Base-by-base conservation (phyloP, 148 eudicot genomes). In the Amaranthus cruentus region DNA sequence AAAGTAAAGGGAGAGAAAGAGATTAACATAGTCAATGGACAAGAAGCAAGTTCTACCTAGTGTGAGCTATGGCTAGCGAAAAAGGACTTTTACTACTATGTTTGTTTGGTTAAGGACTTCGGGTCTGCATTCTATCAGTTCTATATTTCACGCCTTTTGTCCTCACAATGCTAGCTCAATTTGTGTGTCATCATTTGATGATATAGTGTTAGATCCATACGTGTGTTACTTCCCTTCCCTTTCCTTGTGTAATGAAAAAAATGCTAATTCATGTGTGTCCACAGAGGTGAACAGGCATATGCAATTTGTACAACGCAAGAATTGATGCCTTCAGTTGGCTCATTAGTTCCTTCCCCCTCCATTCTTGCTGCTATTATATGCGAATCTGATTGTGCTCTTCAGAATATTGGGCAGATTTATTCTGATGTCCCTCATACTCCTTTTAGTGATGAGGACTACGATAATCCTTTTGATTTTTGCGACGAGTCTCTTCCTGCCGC, bases 201-300 rank as follows among this genome's bases (percentile, higher is more conserved):
- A 55, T 18, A 4, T 44, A 14, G 2, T 47, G 64, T 13, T n/a
- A 46, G 11, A 61, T 67, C 66, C 47, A 12, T 46, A 7, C 52
- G 61, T 72, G 44, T 54, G 14, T 47, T 52, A 48, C 4, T 47
- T 1, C 44, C 69, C 5, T 51, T 1, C 15, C 57, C 48, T 65
- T 42, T 50, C 53, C 59, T 13, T 7, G 28, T 2, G 28, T 62
- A 18, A 68, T 47, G 70, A 43, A 52, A 51, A 51, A 56, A 13
- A 72, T 67, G 52, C 73, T 76, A 71, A 82, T 82, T 73, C 75
- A 75, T 73, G 38, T 82, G 53, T 86, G 76, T 64, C 69, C 85
- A 75, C 91, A 95, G 99, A 65, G 96, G 96, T 73, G 97, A 92
- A 84, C 99, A 95, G 88, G 87, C 84, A 58, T 90, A 91, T 76